Percentiles rank a stretch among this genome's conserved stretches.
phyloP scores from a whole-genome alignment of 495 filamentous ascomycete genomes.

The Friedmanniomyces simplex region DNA sequence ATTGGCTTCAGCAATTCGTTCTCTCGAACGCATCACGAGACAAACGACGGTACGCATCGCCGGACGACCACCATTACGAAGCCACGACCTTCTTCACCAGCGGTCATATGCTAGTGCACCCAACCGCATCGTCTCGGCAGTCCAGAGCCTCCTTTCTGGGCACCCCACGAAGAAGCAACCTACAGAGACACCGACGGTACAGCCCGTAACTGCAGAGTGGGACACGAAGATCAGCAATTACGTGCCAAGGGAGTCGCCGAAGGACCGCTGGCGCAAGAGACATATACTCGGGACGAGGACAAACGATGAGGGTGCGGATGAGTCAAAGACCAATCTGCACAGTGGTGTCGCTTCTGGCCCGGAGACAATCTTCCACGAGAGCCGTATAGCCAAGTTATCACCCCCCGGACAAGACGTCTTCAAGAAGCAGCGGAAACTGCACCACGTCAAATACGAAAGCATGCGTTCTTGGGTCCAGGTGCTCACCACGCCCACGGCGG shows the following conservation, averaged over 20 bases:
- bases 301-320: not conserved
- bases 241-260: not conserved
- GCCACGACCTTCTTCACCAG: not conserved
- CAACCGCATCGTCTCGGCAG: not conserved
- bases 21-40: conserved; percentile 3
- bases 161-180: not conserved
- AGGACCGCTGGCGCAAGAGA: not conserved
- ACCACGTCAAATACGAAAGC: conserved; percentile 1
- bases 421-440: not conserved
- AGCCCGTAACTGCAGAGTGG: not conserved
- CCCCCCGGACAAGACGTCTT: not conserved
- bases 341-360: not conserved
- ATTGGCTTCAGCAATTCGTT: conserved; percentile 4
- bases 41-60: not conserved
- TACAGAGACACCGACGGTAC: not conserved
- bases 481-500: conserved; percentile 73
- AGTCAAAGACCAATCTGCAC: not conserved
- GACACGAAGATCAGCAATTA: not conserved
- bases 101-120: not conserved
- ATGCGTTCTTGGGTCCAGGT: conserved; percentile 69
- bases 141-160: not conserved
- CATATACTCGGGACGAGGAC: not conserved
- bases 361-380: not conserved
- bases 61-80: not conserved
- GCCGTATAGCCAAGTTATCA: not conserved